Base-by-base conservation (phyloP, 345 rosid species). In the Streptanthus diversifolius region DNA sequence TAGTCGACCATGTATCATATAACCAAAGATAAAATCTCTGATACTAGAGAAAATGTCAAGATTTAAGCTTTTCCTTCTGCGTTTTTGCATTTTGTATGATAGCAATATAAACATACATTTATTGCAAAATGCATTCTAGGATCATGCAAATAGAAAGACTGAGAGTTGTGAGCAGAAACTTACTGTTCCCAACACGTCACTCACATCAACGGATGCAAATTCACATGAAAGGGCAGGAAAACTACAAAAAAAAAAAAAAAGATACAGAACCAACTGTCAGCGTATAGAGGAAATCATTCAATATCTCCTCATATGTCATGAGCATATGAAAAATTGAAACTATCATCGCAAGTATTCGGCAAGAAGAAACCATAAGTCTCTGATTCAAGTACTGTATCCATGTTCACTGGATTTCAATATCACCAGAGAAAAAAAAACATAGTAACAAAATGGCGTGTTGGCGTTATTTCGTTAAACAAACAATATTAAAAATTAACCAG, bases 191-290 rank as follows among this genome's bases (percentile, higher is more conserved):
- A 95, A 79, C 76, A 90, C 91, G 27, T 95, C 98, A 66, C 90
- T 90, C 80, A 95, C 95, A 55, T 90, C 99, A 70, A 95, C 84
- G 0, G 98, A 84, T 52, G 97, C 97, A 83, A 95, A 95, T 84
- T 95, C 99, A 80, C 99, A 95, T 29, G 99, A 95, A 63, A 95
- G 95, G 9, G 92, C 81, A 57, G 99, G 99, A 85, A 95, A 90
- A 80, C 99, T 95, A 71, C 85, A 86, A 53, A 57, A 67, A 73
- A 49, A 49, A 65, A 68, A 71, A 74, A 45, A 30, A 53, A 27
- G 32, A 54, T 41, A 41, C 29, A 75, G 53, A 63, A 63, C 24
- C 6, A 68, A 41, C 4, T 1, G 11, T 76, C 29, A 69, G 36
- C 27, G 43, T 62, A 35, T 4, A 53, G 18, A 37, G 57, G 32